Percentiles rank a stretch among this genome's conserved stretches.
These are phyloP conservation scores for Globisporangium camurandrum DNA, from an alignment of 352 stramenopile genomes.

Conservation along the genomic window DNA sequence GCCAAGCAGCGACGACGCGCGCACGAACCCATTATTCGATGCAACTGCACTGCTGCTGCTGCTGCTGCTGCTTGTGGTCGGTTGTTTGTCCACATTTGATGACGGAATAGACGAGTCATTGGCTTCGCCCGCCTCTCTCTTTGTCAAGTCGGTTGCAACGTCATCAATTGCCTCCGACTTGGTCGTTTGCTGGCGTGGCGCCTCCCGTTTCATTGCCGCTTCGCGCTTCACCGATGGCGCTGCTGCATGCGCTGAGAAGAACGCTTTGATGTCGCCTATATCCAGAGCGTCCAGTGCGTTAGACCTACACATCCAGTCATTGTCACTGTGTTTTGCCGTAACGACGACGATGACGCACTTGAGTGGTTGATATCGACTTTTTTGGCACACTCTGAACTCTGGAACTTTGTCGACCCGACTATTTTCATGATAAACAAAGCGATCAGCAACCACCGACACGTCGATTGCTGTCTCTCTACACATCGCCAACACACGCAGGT, in stretches of 20 bases:
- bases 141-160: no score
- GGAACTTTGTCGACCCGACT: conserved; percentile 70
- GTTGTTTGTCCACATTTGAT: not conserved
- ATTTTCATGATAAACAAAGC: no score
- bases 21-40: conserved; percentile 23
- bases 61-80: not conserved
- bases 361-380: conserved; percentile 72
- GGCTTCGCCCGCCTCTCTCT: no score
- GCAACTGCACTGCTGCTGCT: conserved; percentile 3
- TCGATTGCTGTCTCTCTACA: no score
- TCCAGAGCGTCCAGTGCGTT: not conserved
- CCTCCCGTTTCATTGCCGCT: not conserved
- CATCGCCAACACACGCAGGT: not conserved
- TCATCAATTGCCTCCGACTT: not conserved
- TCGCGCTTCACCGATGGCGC: conserved; percentile 1
- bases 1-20: conserved; percentile 38
- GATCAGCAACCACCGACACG: no score
- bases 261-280: conserved; percentile 51
- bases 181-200: no score
- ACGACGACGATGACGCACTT: no score
- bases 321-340: no score
- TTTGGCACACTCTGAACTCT: conserved; percentile 64
- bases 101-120: no score
- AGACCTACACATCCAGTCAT: not conserved
- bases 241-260: conserved; percentile 45